These are phyloP conservation scores for Monilinia aucupariae DNA, from an alignment of 2,329 filamentous ascomycete species.

Conservation along the genomic window DNA sequence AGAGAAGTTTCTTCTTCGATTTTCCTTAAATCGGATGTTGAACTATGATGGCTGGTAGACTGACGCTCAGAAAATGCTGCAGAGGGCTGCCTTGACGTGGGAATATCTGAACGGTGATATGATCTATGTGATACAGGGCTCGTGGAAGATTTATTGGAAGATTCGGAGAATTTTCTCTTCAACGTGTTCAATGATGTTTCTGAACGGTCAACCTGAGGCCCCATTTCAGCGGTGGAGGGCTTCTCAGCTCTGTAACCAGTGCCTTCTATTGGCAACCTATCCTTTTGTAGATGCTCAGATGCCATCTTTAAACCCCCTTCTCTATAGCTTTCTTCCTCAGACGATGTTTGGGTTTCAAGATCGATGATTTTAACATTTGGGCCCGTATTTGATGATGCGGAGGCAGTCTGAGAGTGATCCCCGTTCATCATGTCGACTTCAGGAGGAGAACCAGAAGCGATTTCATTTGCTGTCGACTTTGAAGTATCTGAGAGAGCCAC, in stretches of 20 bases:
- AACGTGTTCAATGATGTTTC: neutral
- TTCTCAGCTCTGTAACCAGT: neutral
- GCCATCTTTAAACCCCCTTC: neutral
- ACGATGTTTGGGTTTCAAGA: neutral
- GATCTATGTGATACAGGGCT: neutral
- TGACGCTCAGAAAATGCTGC: neutral
- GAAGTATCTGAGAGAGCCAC: conserved; percentile 4
- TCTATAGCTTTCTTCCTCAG: no score
- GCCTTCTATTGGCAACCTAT: neutral
- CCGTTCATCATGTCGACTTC: neutral
- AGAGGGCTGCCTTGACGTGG: neutral
- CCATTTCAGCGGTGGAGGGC: neutral
- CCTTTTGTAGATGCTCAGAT: neutral
- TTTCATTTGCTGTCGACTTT: neutral
- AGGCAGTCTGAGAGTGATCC: neutral
- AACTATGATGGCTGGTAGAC: neutral
- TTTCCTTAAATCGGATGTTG: neutral
- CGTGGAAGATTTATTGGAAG: neutral
- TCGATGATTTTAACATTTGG: neutral
- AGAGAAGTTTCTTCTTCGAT: conserved; percentile 24
- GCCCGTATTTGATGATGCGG: neutral
- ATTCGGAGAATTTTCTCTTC: conserved; percentile 6
- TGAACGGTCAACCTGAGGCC: neutral
- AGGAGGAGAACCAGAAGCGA: neutral
- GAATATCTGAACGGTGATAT: neutral